Evolutionary conservation across 306 rosid genomes (phyloP), one percentile per base, ranked within the genome.

Genomic region (Styphnolobium japonicum): DNA sequence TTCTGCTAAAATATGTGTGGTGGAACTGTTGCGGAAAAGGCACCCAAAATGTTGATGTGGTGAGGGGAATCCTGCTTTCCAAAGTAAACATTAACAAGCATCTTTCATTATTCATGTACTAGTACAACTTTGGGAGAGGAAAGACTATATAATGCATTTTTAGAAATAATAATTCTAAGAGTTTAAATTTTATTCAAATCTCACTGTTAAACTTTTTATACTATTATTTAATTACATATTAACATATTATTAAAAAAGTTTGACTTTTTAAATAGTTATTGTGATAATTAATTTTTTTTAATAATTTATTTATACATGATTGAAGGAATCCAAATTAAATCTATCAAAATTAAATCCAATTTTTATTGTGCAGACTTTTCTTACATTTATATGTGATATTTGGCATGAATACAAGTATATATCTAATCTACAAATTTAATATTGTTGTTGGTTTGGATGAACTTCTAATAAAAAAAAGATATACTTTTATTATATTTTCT

Each of bases 41-140:
- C 70, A 65, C 80, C 70, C 48, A 33, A 49, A 25, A 34, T 51
- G 64, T 52, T n/a, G 16, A 21, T 49, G 62, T 15, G 46, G 27
- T 42, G 22, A 71, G 45, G 37, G 48, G 86, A 78, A 78, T 85
- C 75, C 16, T 77, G 79, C 72, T 85, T 85, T 22, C n/a, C 67
- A 51, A 49, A 67, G 49, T 9, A 48, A 76, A 62, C 76, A 40
- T 39, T 58, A 4, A 19, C 16, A 9, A 75, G 76, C 31, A 71
- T 63, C 18, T 45, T 56, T 65, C 46, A 67, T 81, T 21, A 11
- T 45, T 42, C 71, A 60, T 42, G 33, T 45, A 42, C 29, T 75
- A 10, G 16, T 7, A 18, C 57, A 61, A 61, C 49, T 33, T 76
- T 75, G 45, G 69, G 29, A n/a, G 52, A 5, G 66, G 8, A 65